These are phyloP conservation scores for Saraca asoca DNA, from an alignment of 331 rosid genomes.

Conservation along the genomic window DNA sequence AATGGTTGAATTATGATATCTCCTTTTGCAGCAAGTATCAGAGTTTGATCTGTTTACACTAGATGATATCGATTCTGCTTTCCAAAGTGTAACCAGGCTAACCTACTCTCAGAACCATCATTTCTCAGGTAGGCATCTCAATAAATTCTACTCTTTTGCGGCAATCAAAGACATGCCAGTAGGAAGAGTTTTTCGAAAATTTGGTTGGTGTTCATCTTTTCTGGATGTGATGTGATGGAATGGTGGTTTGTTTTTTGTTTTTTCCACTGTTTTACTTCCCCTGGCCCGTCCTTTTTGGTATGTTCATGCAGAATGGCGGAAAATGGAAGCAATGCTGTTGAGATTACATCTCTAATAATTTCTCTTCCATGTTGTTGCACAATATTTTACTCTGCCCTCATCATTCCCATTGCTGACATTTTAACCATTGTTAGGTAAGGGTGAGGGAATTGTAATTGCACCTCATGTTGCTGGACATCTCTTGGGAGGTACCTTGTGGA, in stretches of 20 bases:
- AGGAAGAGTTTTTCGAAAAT: background rate
- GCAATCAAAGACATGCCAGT: background rate
- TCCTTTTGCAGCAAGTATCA: conserved; percentile 80
- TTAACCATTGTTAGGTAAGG: conserved; percentile 61
- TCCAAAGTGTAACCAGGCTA: conserved; percentile 77
- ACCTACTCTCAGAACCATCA: conserved; percentile 97
- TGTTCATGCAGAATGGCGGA: background rate
- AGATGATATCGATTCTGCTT: conserved; percentile 92
- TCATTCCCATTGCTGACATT: conserved; percentile 18
- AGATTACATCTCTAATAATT: no score
- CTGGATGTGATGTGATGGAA: conserved; percentile 1
- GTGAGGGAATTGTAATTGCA: conserved; percentile 94
- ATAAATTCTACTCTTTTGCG: background rate
- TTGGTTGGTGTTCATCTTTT: background rate
- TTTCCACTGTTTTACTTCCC: background rate
- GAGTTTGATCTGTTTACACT: conserved; percentile 85
- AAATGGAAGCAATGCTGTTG: no score
- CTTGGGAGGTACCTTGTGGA: conserved; percentile 94
- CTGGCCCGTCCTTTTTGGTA: background rate
- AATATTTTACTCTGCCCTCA: background rate
- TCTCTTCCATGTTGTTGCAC: background rate
- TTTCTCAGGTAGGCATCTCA: conserved; percentile 58
- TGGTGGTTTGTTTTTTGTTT: conserved; percentile 15
- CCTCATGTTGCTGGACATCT: conserved; percentile 97
- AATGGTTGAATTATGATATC: conserved; percentile 32